These are phyloP conservation scores for Gnaphalium uliginosum DNA, from an alignment of 129 eudicot species.

Conservation along the genomic window DNA sequence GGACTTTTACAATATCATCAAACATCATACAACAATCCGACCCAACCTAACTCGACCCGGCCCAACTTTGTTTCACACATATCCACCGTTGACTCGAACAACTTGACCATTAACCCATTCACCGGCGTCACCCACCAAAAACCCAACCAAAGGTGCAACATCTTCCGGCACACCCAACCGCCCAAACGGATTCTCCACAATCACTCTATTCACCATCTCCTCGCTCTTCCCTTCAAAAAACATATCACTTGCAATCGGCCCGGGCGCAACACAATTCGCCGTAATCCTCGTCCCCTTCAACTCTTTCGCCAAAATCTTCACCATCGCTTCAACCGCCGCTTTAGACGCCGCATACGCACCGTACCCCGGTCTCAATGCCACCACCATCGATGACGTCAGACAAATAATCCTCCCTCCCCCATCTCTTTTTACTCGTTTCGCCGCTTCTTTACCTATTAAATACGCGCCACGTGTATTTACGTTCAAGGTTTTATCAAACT, in stretches of 20 bases:
- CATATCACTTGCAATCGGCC: constrained; percentile 63
- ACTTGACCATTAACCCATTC: constrained; percentile 70
- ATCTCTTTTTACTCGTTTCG: constrained; percentile 42
- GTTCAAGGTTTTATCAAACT: constrained; percentile 40
- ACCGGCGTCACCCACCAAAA: constrained; percentile 54
- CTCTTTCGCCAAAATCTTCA: constrained; percentile 66
- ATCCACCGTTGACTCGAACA: constrained; percentile 57
- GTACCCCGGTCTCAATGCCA: constrained; percentile 41
- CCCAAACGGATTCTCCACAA: constrained; percentile 39
- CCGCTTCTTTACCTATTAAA: constrained; percentile 51
- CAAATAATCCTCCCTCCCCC: constrained; percentile 68
- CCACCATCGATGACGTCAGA: constrained; percentile 52
- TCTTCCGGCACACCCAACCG: constrained; percentile 53
- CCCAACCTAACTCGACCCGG: not conserved
- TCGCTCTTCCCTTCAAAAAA: constrained; percentile 46
- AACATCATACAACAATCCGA: not conserved
- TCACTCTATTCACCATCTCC: constrained; percentile 40
- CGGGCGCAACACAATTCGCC: constrained; percentile 68
- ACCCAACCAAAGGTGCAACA: constrained; percentile 57
- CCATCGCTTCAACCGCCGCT: constrained; percentile 79
- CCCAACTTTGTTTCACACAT: constrained; percentile 27
- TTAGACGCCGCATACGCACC: constrained; percentile 65
- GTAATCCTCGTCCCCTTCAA: constrained; percentile 66
- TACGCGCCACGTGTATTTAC: constrained; percentile 56
- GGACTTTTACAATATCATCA: not conserved